Conservation (phyloP, 768 basidiomycete genomes). For the Paxillus involutus region DNA sequence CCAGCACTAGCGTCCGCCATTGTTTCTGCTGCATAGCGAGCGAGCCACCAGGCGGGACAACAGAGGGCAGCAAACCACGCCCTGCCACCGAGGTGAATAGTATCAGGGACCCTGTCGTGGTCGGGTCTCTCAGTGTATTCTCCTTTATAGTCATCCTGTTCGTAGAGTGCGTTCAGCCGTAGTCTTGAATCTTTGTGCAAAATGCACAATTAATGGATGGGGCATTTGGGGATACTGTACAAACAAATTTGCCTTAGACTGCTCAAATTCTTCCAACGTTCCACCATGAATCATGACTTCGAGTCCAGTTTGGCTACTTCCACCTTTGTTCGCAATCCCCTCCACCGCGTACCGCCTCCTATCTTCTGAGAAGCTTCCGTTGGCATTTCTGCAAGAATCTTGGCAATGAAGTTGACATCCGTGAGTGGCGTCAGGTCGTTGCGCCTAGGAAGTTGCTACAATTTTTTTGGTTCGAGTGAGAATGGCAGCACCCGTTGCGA, state of each 20-base stretch:
- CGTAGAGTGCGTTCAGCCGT: no score
- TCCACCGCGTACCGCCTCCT: constrained; percentile 82
- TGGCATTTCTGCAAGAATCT: constrained; percentile 64
- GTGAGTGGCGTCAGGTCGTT: constrained; percentile 89
- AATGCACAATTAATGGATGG: no score
- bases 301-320: constrained; percentile 44
- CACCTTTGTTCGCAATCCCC: constrained; percentile 66
- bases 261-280: not conserved
- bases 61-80: no score
- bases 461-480: not conserved
- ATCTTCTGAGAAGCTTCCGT: constrained; percentile 52
- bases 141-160: no score
- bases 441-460: constrained; percentile 63
- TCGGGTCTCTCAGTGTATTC: no score
- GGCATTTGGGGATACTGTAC: not conserved
- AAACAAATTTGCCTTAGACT: not conserved
- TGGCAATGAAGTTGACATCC: constrained; percentile 80
- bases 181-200: no score
- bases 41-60: no score
- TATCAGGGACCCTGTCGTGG: no score
- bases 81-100: no score
- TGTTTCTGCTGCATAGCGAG: no score
- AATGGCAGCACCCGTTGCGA: not conserved
- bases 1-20: no score
- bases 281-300: constrained; percentile 6